A percentile compares a stretch with the other conserved stretches of the same genome.
Evolutionary conservation across 2,329 filamentous ascomycete genomes (phyloP).

Genomic region (Fusarium sulawesiense): DNA sequence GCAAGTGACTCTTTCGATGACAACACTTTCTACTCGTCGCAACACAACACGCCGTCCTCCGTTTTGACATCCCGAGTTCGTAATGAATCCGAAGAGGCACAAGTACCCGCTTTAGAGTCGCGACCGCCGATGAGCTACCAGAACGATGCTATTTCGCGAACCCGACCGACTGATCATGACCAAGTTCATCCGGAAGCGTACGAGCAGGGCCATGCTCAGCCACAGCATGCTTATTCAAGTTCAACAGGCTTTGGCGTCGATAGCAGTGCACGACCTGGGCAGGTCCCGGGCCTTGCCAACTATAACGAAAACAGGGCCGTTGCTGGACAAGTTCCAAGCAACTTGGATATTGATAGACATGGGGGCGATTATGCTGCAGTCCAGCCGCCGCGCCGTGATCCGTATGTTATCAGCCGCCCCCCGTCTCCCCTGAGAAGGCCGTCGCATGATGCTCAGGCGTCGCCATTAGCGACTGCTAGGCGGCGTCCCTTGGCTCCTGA

Average conservation of each 20-base stretch:
- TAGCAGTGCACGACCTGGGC: conserved; percentile 28
- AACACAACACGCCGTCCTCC: conserved; percentile 79
- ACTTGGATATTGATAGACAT: conserved; percentile 42
- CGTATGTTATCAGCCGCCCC: conserved; percentile 50
- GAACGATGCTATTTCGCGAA: conserved; percentile 18
- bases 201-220: conserved; percentile 11
- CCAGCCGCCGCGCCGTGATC: conserved; percentile 35
- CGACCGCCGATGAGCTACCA: conserved; percentile 26
- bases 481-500: conserved; percentile 30
- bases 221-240: conserved; percentile 21
- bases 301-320: conserved; percentile 36
- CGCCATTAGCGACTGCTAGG: conserved; percentile 65
- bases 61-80: conserved; percentile 61
- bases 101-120: conserved; percentile 30
- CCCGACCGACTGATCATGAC: conserved; percentile 13
- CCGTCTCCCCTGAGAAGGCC: conserved; percentile 75
- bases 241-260: conserved; percentile 16
- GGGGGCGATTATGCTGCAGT: conserved; percentile 23
- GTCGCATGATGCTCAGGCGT: conserved; percentile 76
- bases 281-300: conserved; percentile 50
- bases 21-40: conserved; percentile 96
- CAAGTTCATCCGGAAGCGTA: conserved; percentile 14
- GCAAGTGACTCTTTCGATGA: conserved; percentile 88
- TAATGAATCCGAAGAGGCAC: conserved; percentile 55
- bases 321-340: conserved; percentile 56